Conservation (phyloP, 176 grass and related monocot genomes). For the Panicum miliaceum region DNA sequence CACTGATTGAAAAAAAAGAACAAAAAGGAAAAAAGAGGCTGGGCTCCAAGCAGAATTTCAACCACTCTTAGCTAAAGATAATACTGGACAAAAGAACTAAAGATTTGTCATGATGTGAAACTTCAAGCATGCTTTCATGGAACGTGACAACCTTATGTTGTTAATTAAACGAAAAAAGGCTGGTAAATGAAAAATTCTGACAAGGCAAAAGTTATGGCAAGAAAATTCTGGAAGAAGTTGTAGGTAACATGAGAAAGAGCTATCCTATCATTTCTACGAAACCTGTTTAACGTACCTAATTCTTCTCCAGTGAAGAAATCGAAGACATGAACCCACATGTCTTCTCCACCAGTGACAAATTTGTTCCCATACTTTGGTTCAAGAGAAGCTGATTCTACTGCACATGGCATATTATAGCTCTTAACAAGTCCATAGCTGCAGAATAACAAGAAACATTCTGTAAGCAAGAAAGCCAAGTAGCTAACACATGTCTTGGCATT, state of each 20-base stretch:
- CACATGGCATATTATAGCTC: constrained; percentile 81
- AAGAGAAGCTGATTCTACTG: constrained; percentile 75
- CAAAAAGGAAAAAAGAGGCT: neutral
- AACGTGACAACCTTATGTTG: neutral
- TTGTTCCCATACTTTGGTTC: constrained; percentile 75
- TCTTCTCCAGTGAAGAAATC: constrained; percentile 86
- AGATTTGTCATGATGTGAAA: neutral
- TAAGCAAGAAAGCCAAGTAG: neutral
- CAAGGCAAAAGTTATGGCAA: neutral
- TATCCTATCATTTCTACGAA: neutral
- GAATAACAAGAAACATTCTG: constrained; percentile 26
- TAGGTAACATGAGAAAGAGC: neutral
- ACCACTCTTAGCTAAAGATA: neutral
- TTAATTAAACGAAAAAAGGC: neutral
- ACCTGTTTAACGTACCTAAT: constrained; percentile 53
- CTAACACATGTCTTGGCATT: neutral
- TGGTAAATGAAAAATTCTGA: neutral
- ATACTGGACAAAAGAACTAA: neutral
- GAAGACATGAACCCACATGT: constrained; percentile 85
- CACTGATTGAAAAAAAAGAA: neutral
- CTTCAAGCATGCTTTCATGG: neutral
- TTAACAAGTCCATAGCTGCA: constrained; percentile 81
- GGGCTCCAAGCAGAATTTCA: neutral
- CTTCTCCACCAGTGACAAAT: constrained; percentile 81
- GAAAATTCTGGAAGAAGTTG: neutral